Conservation (phyloP, 768 basidiomycete species). For the Tricholoma matsutake region DNA sequence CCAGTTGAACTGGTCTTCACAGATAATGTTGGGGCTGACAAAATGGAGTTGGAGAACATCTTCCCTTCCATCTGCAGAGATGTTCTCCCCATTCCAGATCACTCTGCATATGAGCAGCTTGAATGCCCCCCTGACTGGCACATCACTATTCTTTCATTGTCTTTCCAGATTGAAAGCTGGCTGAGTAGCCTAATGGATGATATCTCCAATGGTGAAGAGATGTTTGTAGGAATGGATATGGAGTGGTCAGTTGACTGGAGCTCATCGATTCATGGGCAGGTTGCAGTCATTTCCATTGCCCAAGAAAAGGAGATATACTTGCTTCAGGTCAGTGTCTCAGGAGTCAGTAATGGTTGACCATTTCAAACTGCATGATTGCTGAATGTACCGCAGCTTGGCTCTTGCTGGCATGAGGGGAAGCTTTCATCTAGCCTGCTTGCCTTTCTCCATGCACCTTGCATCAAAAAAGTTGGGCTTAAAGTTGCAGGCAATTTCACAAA, state of each 20-base stretch:
- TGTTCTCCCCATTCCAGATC: neutral
- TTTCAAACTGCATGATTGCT: too few species aligned
- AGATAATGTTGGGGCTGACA: neutral
- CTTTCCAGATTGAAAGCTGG: slow-evolving; percentile 4
- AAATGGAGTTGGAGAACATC: neutral
- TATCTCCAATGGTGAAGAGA: neutral
- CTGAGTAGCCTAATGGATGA: neutral
- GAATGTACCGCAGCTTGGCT: too few species aligned
- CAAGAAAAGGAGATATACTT: neutral
- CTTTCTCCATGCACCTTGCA: neutral
- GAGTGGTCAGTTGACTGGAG: neutral
- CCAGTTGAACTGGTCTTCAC: neutral
- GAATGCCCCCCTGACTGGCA: neutral
- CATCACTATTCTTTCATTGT: neutral
- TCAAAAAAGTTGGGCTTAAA: neutral
- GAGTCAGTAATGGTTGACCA: too few species aligned
- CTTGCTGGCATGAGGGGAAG: neutral
- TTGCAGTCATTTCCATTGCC: neutral
- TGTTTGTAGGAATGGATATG: neutral
- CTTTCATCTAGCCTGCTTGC: neutral
- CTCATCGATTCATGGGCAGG: neutral
- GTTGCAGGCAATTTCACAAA: neutral
- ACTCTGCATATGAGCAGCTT: neutral
- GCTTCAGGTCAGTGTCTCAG: neutral
- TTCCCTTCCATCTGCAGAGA: neutral